Evolutionary conservation across 2,329 filamentous ascomycete genomes (phyloP).

Genomic region (Orbilia javanica): DNA sequence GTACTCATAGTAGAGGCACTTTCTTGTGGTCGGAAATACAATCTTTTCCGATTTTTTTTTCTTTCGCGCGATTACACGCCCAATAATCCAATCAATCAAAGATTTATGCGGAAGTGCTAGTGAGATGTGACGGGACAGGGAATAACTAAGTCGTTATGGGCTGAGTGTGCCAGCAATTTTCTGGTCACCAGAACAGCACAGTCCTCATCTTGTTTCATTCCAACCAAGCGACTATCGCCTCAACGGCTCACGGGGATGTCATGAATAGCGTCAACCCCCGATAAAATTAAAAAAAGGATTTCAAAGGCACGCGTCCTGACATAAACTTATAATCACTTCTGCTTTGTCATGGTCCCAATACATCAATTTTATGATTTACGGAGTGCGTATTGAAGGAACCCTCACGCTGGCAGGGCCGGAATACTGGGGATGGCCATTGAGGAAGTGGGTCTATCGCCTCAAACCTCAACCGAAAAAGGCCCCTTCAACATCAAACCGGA

Average conservation of each 20-base stretch:
- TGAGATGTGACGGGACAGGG: conserved; percentile 56
- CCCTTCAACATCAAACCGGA: conserved; percentile 21
- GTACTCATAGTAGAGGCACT: neutral
- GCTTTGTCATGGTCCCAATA: neutral
- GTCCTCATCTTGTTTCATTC: conserved; percentile 57
- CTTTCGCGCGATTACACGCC: conserved; percentile 1
- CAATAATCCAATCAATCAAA: neutral
- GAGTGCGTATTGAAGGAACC: neutral
- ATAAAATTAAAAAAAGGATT: conserved; percentile 4
- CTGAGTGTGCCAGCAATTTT: conserved; percentile 49
- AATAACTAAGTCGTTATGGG: conserved; percentile 25
- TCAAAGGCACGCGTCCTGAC: neutral
- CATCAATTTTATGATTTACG: neutral
- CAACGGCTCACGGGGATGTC: conserved; percentile 40
- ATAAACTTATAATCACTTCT: neutral
- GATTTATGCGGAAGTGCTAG: conserved; percentile 14
- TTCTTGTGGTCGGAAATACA: neutral
- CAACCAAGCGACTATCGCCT: conserved; percentile 45
- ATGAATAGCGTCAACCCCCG: conserved; percentile 15
- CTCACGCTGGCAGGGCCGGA: neutral
- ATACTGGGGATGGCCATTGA: neutral
- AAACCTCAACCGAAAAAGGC: conserved; percentile 18
- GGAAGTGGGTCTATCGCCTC: conserved; percentile 17
- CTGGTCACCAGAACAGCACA: conserved; percentile 49
- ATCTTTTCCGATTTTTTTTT: conserved; percentile 1